Conservation (phyloP, 2,329 filamentous ascomycete species). For the Penicillium sp. region DNA sequence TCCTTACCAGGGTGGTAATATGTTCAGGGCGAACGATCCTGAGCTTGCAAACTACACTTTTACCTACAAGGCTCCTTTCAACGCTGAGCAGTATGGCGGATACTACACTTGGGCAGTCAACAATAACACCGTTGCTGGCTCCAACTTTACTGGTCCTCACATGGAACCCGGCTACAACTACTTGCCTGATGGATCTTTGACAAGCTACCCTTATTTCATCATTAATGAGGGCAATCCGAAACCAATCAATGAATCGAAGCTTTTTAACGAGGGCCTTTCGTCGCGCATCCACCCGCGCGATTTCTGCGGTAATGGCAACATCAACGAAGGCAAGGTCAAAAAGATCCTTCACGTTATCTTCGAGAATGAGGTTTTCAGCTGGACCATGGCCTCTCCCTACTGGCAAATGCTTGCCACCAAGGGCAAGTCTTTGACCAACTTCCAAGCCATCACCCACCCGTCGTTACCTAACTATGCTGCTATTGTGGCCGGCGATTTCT, state of each 20-base stretch:
- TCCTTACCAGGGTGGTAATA: neutral
- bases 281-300: neutral
- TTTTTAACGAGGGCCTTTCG: neutral
- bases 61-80: conserved; percentile 2
- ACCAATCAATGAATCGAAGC: neutral
- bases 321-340: conserved; percentile 5
- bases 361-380: conserved; percentile 15
- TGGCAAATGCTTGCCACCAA: conserved; percentile 14
- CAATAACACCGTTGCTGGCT: conserved; percentile 8
- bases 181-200: neutral
- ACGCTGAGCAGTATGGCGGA: conserved; percentile 5
- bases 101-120: conserved; percentile 12
- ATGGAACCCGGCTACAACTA: conserved; percentile 1
- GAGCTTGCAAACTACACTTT: neutral
- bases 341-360: conserved; percentile 15
- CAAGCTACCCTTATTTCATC: neutral
- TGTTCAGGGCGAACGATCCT: neutral
- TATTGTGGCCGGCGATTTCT: conserved; percentile 15
- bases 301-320: neutral
- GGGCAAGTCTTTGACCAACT: conserved; percentile 11
- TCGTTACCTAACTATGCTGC: conserved; percentile 16
- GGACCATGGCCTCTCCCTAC: conserved; percentile 12
- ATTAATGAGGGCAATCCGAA: conserved; percentile 1
- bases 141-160: conserved; percentile 9
- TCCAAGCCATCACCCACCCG: conserved; percentile 13